These are phyloP conservation scores for Yarrowia bubula DNA, from an alignment of 805 yeast species.

Conservation along the genomic window DNA sequence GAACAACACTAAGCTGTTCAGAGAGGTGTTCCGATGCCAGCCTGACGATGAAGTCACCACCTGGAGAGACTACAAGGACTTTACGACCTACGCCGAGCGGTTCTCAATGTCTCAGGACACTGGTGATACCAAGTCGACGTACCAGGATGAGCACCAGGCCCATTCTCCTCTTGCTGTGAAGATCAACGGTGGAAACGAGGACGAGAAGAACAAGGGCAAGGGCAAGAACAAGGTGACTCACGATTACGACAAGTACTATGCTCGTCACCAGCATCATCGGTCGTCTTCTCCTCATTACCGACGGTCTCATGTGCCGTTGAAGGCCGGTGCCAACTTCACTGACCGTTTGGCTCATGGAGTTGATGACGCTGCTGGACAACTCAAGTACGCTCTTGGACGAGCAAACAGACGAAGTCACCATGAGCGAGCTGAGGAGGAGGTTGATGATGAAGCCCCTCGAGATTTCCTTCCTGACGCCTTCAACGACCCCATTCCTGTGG, in stretches of 20 bases:
- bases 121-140: slow-evolving; percentile 36
- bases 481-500: slow-evolving; percentile 4
- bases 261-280: slow-evolving; percentile 17
- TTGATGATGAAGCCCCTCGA: neutral
- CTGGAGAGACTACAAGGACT: slow-evolving; percentile 86
- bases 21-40: slow-evolving; percentile 87
- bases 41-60: slow-evolving; percentile 89
- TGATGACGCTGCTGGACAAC: slow-evolving; percentile 20
- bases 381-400: slow-evolving; percentile 15
- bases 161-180: slow-evolving; percentile 23
- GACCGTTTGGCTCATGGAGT: slow-evolving; percentile 20
- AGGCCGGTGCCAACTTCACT: slow-evolving; percentile 13
- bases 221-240: slow-evolving; percentile 1
- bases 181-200: neutral
- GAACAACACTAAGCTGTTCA: slow-evolving; percentile 75
- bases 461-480: neutral
- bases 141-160: slow-evolving; percentile 15
- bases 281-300: slow-evolving; percentile 12
- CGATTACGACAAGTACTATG: slow-evolving; percentile 22
- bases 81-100: slow-evolving; percentile 43
- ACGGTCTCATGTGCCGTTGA: slow-evolving; percentile 11
- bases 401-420: slow-evolving; percentile 20
- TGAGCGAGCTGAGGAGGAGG: neutral
- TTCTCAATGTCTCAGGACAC: slow-evolving; percentile 41
- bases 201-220: neutral